A percentile compares a stretch with the other conserved stretches of the same genome.
These are phyloP conservation scores for Exidia glandulosa DNA, from an alignment of 768 basidiomycete species.

Conservation along the genomic window DNA sequence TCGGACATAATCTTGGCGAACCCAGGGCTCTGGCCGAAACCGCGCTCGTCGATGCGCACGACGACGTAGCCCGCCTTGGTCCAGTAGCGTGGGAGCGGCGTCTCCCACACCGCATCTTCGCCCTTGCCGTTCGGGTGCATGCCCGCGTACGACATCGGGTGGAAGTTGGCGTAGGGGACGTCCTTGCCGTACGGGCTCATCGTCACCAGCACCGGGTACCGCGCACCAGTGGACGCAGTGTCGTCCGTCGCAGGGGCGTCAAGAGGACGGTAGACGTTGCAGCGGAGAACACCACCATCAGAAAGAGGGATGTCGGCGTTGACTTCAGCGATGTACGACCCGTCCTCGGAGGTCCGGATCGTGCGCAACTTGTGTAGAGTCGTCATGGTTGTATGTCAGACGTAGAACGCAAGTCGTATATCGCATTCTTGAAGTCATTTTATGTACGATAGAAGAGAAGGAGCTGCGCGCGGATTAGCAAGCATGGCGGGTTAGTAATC, in stretches of 20 bases:
- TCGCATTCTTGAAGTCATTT: no score
- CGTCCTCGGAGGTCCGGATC: no score
- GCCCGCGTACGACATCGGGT: slow-evolving; percentile 8
- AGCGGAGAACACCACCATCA: slow-evolving; percentile 10
- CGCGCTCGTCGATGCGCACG: slow-evolving; percentile 16
- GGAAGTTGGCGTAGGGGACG: slow-evolving; percentile 9
- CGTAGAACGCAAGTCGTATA: no score
- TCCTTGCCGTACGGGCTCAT: slow-evolving; percentile 13
- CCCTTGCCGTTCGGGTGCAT: slow-evolving; percentile 13
- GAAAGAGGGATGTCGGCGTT: no score
- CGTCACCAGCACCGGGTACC: slow-evolving; percentile 2
- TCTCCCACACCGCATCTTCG: slow-evolving; percentile 13
- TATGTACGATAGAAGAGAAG: no score
- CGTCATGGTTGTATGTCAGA: no score
- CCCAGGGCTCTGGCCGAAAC: slow-evolving; percentile 12
- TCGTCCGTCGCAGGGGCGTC: no score
- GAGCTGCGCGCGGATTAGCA: no score
- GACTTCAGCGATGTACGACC: no score
- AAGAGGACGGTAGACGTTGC: slow-evolving; percentile 13
- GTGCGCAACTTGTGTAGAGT: no score
- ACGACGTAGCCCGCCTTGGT: slow-evolving; percentile 15
- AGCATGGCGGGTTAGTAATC: no score
- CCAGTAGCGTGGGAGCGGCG: slow-evolving; percentile 15
- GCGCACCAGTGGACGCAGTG: not conserved
- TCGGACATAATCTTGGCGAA: slow-evolving; percentile 14